These are phyloP conservation scores for Incumbomyces lentus DNA, from an alignment of 2,329 filamentous ascomycete species.

Conservation along the genomic window DNA sequence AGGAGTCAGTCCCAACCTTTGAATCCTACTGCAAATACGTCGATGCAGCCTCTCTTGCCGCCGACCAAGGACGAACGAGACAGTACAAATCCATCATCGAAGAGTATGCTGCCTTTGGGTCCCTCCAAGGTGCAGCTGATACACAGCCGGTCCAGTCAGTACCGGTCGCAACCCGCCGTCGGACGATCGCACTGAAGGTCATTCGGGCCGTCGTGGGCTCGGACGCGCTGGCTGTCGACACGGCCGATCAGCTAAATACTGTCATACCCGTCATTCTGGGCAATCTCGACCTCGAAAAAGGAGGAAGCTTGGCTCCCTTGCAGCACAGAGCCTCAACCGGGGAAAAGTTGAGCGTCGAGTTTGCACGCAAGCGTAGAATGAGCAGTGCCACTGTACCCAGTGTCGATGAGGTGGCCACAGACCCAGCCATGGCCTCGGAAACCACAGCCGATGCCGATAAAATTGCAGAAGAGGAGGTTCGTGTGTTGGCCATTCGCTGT, in stretches of 20 bases:
- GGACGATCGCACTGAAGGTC: constrained; percentile 62
- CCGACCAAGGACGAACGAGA: constrained; percentile 70
- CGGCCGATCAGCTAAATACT: constrained; percentile 63
- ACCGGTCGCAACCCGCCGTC: constrained; percentile 69
- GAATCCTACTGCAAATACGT: constrained; percentile 81
- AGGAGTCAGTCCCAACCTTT: constrained; percentile 79
- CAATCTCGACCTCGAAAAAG: constrained; percentile 69
- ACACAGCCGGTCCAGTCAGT: constrained; percentile 35
- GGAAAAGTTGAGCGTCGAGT: constrained; percentile 59
- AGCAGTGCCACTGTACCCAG: constrained; percentile 73
- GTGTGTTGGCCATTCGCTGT: constrained; percentile 72
- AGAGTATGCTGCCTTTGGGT: constrained; percentile 70
- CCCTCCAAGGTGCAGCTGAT: constrained; percentile 42
- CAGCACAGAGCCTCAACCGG: constrained; percentile 56
- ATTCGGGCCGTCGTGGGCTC: constrained; percentile 72
- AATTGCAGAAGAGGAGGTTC: constrained; percentile 79
- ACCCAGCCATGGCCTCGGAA: constrained; percentile 55
- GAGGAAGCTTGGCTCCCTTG: constrained; percentile 58
- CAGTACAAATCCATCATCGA: constrained; percentile 75
- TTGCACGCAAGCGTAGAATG: constrained; percentile 54
- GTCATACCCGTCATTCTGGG: constrained; percentile 78
- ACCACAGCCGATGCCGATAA: constrained; percentile 81
- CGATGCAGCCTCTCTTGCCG: constrained; percentile 72
- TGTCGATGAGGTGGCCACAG: constrained; percentile 57
- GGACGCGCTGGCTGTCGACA: constrained; percentile 65